Evolutionary conservation across 208 protist genomes (phyloP), one percentile per base, ranked within the genome.

Genomic region (Pavlovales sp.): DNA sequence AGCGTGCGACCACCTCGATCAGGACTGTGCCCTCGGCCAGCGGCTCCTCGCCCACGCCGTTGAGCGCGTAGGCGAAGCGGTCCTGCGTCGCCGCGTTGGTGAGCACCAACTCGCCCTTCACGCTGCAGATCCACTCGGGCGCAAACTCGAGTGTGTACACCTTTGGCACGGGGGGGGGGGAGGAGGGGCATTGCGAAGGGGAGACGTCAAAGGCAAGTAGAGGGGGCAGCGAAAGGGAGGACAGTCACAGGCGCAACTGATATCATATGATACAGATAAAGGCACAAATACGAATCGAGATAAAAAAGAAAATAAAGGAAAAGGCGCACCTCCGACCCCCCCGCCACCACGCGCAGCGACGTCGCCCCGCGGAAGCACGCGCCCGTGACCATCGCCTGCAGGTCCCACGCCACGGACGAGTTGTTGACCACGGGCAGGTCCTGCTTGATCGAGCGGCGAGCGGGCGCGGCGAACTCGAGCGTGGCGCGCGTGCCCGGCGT

Each of bases 61-160:
- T 40, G 18, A 98, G 93, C 37, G 91, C 90, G 92, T 97, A 97
- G 26, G 93, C 94, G 90, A 94, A 94, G 88, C 94, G 94, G 90
- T 97, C 95, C 30, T 93, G 93, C 0, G 96, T 97, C 32, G 90
- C 89, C 39, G 90, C 90, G 92, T 98, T 98, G 76, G 92, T 86
- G 38, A 98, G 91, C n/a, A 93, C 91, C 7, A 98, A 92, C 86
- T 89, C 91, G 5, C 95, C 96, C 41, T 88, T 92, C 37, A 94
- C 92, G 22, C 89, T 88, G 89, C 86, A 66, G 40, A 95, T 94
- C 95, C 95, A 97, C 75, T 91, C 37, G 0, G 97, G 96, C 36
- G 88, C 81, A 91, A 97, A 98, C 75, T 93, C 93, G 81, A 98
- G 91, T 26, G 93, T 90, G 94, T 97, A 98, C 44, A 94, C 91